These are phyloP conservation scores for Aspergillus cavernicola DNA, from an alignment of 495 filamentous ascomycete genomes.

Conservation along the genomic window DNA sequence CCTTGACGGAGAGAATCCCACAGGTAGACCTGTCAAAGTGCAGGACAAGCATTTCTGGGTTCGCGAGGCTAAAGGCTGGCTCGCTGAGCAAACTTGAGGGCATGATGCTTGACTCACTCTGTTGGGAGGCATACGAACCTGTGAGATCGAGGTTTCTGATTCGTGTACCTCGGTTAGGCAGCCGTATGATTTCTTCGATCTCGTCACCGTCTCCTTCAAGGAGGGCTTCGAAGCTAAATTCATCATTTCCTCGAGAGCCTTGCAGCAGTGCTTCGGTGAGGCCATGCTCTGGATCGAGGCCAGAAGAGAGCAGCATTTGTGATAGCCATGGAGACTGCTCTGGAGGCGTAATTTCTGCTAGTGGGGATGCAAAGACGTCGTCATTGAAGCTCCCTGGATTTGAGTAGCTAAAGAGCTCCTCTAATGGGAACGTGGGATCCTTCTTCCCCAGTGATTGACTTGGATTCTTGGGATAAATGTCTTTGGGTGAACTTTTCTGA, in stretches of 20 bases:
- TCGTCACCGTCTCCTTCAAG: conserved; percentile 47
- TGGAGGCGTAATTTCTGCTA: conserved; percentile 7
- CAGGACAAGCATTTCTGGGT: conserved; percentile 61
- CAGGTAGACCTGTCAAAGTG: conserved; percentile 71
- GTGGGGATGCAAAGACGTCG: conserved; percentile 13
- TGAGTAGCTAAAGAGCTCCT: conserved; percentile 12
- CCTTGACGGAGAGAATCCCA: conserved; percentile 69
- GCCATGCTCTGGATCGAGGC: conserved; percentile 7
- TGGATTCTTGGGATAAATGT: not conserved
- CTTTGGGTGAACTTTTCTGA: not conserved
- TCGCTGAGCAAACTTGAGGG: conserved; percentile 23
- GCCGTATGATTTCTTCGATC: conserved; percentile 59
- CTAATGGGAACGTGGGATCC: conserved; percentile 7
- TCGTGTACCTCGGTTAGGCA: conserved; percentile 34
- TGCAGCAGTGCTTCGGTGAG: conserved; percentile 1
- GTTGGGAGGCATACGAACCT: not conserved
- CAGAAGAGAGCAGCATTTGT: conserved; percentile 7
- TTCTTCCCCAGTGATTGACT: conserved; percentile 3
- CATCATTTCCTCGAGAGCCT: conserved; percentile 8
- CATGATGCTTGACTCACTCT: not conserved
- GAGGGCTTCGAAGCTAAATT: conserved; percentile 33
- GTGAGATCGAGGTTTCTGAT: conserved; percentile 33
- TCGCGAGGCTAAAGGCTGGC: conserved; percentile 45
- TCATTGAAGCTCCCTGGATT: conserved; percentile 11
- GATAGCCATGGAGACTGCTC: conserved; percentile 20